Evolutionary conservation across 2,329 filamentous ascomycete genomes (phyloP), one percentile per base, ranked within the genome.

Genomic region (Pestalotiopsis fici): DNA sequence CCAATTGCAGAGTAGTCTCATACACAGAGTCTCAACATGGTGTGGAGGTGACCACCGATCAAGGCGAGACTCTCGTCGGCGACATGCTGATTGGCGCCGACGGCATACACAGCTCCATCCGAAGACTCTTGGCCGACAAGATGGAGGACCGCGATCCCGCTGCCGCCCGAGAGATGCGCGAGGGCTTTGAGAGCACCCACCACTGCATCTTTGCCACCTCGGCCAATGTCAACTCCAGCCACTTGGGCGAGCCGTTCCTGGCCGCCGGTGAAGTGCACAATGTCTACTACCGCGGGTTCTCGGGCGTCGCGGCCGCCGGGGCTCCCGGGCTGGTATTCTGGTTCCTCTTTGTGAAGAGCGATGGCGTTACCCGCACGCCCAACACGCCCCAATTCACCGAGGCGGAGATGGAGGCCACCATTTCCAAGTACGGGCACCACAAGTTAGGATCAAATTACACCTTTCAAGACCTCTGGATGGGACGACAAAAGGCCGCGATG

Each of bases 401-500:
- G 13, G 59, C 37, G 3, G 64, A 72, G 23, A 66, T 61, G 7
- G 65, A 71, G 12, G 64, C 62, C 9, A 67, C 61, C 5, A 66
- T 73, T 15, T 54, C 23, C 3, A 64, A 69, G 56, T 67, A 68
- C 37, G 68, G 69, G 12, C 50, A 71, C n/a, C 35, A 56, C 23
- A 18, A 18, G 3, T 15, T 74, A 1, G 70, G 73, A 18, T 69
- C 71, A 3, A 68, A 60, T 1, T 75, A 72, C 65, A 75, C 71
- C 3, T 72, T 68, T 23, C 54, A 60, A 4, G 70, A 72, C 62
- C 66, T 74, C 4, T 74, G 71, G 69, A 37, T 67, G 2, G 65
- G 27, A 25, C 56, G 68, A 15, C 35, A 64, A n/a, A 65, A 66
- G 35, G 66, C 65, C 15, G 55, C 50, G 39, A 71, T 72, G 68